phyloP scores from a whole-genome alignment of 148 eudicot genomes.

The Diospyros lotus region DNA sequence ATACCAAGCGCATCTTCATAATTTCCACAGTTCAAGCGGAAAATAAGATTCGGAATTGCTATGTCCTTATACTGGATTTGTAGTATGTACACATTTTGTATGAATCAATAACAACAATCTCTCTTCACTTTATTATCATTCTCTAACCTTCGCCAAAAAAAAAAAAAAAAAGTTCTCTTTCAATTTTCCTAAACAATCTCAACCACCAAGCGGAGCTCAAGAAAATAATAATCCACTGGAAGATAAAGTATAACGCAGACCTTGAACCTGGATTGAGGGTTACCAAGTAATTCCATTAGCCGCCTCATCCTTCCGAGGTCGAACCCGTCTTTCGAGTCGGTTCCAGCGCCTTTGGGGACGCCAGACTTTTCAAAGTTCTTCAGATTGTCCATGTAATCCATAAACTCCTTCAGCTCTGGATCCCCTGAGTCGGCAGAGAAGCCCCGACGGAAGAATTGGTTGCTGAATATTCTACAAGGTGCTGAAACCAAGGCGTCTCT shows the following conservation, averaged over 20 bases:
- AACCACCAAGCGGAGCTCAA: background rate
- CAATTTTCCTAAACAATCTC: background rate
- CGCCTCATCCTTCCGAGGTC: constrained; percentile 90
- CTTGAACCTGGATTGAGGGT: constrained; percentile 88
- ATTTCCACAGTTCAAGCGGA: no score
- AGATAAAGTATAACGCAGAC: constrained; percentile 23
- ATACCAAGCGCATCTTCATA: no score
- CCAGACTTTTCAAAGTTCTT: constrained; percentile 54
- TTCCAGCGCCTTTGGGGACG: constrained; percentile 82
- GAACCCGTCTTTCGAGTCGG: constrained; percentile 82
- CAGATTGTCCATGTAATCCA: constrained; percentile 25
- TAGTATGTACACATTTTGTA: no score
- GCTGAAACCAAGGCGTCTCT: background rate
- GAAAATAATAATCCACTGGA: background rate
- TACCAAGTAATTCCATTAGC: constrained; percentile 62
- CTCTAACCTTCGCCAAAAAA: no score
- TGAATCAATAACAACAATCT: no score
- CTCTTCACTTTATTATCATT: no score
- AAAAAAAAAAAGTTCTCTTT: background rate
- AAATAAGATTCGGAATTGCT: no score
- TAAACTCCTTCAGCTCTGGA: constrained; percentile 26
- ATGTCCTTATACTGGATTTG: no score
- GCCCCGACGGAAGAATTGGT: background rate
- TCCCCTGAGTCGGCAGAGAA: constrained; percentile 18
- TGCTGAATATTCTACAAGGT: background rate